Base-by-base conservation (phyloP, 2,329 filamentous ascomycete genomes). In the Nannizziopsis barbatae region DNA sequence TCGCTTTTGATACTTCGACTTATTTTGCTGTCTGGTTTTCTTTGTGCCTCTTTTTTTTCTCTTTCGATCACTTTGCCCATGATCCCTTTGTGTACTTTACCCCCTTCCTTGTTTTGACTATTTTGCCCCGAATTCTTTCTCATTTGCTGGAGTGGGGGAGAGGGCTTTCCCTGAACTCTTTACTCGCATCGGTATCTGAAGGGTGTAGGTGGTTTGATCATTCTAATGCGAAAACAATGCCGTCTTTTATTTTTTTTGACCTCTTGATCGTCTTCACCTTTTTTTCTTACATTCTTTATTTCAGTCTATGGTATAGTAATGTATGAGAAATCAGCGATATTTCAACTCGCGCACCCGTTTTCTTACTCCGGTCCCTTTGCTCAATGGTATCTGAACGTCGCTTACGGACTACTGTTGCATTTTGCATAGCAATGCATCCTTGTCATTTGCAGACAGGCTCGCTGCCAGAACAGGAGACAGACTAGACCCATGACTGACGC, bases 131-230 rank as follows among this genome's bases (percentile, higher is more conserved):
- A 20, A 31, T 48, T 15, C 33, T 22, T 15, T 44, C 35, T 44
- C 43, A 31, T 41, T 50, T 47, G 45, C 45, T 35, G 45, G 37
- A n/a, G 22, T 18, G 20, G 45, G 15, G 37, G 37, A 35, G 35
- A 39, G 22, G 36, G 27, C 15, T 33, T 44, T 33, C 36, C 18
- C 41, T 44, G 45, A 15, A 47, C 27, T 37, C 39, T 42, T 35
- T 20, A 32, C 40, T 44, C 39, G 46, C 46, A 37, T 48, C 39
- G 39, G 39, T 48, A 48, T 37, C 32, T 43, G 46, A 48, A 40
- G 20, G 40, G 22, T 43, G 40, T 43, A 30, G 40, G 39, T 56
- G 57, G 58, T 58, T 56, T 60, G 48, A 40, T 32, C 54, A 45
- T 56, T 54, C 54, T 58, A 47, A 55, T 57, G 36, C 45, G 45